Percentiles rank a stretch among this genome's conserved stretches.
phyloP scores from a whole-genome alignment of 345 rosid species.

The Salix suchowensis region DNA sequence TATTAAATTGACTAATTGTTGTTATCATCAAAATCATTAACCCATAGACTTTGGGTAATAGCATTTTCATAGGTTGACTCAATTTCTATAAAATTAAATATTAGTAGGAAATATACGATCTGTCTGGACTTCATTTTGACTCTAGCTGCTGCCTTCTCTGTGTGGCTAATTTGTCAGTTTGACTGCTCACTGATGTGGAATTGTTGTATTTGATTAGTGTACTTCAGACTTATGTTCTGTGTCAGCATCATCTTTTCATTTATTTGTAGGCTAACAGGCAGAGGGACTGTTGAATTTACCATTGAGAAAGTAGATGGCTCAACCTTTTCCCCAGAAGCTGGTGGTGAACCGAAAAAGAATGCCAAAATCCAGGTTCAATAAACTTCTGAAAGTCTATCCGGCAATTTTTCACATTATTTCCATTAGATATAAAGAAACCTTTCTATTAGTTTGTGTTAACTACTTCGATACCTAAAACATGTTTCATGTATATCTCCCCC shows the following conservation, averaged over 20 bases:
- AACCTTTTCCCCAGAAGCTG: conserved; percentile 69
- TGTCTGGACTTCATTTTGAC: not conserved
- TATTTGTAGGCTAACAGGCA: conserved; percentile 65
- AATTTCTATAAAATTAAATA: too few species aligned
- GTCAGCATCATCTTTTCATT: not conserved
- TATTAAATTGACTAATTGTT: too few species aligned
- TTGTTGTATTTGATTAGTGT: not conserved
- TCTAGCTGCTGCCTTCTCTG: not conserved
- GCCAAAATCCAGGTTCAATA: conserved; percentile 66
- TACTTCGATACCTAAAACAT: not conserved
- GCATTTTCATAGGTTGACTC: too few species aligned
- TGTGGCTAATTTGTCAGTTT: not conserved
- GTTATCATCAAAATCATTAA: too few species aligned
- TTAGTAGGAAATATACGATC: too few species aligned
- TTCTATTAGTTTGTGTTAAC: not conserved
- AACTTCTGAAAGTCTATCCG: not conserved
- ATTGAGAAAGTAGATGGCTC: conserved; percentile 81
- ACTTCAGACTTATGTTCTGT: not conserved
- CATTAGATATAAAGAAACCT: not conserved
- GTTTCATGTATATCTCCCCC: not conserved
- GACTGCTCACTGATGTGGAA: conserved; percentile 3
- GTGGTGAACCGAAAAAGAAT: conserved; percentile 67
- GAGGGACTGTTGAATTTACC: conserved; percentile 75
- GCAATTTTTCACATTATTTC: not conserved
- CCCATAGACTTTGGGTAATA: too few species aligned